Base-by-base conservation (phyloP, 2,329 filamentous ascomycete species). In the Colletotrichum musicola region DNA sequence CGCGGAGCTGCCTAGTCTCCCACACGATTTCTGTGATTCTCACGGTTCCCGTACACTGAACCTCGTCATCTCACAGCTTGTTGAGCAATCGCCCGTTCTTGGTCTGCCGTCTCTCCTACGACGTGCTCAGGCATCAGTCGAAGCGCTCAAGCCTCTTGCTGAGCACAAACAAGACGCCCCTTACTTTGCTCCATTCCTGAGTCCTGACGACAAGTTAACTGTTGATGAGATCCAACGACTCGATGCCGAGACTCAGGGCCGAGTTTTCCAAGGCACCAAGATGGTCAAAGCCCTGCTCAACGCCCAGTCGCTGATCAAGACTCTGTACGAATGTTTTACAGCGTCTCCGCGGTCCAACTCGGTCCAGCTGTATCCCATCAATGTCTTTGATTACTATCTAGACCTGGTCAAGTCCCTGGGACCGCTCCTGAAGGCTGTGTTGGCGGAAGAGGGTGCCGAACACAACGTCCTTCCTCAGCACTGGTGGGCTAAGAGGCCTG, bases 391-490 rank as follows among this genome's bases (percentile, higher is more conserved):
- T 77, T 91, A 93, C 77, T 97, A 97, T 76, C 84, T 89, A 51
- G 81, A 85, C n/a, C 82, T 98, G 44, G 86, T 97, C 25, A 87
- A 89, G 70, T 89, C 90, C 27, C 86, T 98, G 40, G 94, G 94
- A 4, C 90, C 90, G 25, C 82, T 99, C 16, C 87, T 98, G 72
- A 88, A 92, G 49, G 91, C 91, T 60, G 92, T 94, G 68, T 86
- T 97, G n/a, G 91, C 91, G 79, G 95, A 99, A 78, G 93, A 97
- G 72, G 92, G 95, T 42, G 83, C 91, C 0, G 83, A 98, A 51
- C 88, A 92, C 72, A 90, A 89, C 58, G 85, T 88, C 60, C 91
- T 97, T 56, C 94, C 95, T 1, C 86, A 90, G 44, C 84, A 89
- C 67, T 93, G 91, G 90, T 82, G 64, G 68, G 53, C 64, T 4